A percentile compares a stretch with the other conserved stretches of the same genome.
phyloP scores from a whole-genome alignment of 169 alveolate species.

The Eimeria brunetti region DNA sequence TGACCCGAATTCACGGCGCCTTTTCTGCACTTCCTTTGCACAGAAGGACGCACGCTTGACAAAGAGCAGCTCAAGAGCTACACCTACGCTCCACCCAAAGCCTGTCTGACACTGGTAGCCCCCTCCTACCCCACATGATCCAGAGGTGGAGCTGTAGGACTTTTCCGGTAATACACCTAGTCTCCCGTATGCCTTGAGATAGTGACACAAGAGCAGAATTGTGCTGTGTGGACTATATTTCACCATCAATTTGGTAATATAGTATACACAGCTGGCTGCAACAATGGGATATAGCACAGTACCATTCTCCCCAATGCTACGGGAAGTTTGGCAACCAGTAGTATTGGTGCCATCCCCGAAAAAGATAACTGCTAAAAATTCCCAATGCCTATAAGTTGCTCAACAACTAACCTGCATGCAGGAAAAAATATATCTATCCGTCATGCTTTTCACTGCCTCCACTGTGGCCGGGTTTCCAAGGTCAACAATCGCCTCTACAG shows the following conservation, averaged over 20 bases:
- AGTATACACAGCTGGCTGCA: not conserved
- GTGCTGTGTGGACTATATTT: not conserved
- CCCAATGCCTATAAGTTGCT: not conserved
- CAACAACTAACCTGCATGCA: slow-evolving; percentile 42
- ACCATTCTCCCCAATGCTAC: not conserved
- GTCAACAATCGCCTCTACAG: slow-evolving; percentile 36
- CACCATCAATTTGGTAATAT: not conserved
- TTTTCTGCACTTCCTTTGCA: not conserved
- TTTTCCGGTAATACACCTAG: slow-evolving; percentile 81
- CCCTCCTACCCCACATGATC: slow-evolving; percentile 83
- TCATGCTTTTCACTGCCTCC: slow-evolving; percentile 6
- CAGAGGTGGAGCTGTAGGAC: slow-evolving; percentile 71
- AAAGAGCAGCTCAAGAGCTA: slow-evolving; percentile 74
- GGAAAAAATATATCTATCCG: not conserved
- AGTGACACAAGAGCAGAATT: not conserved
- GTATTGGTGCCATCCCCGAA: not conserved
- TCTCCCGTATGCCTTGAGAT: slow-evolving; percentile 44
- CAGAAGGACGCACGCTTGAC: slow-evolving; percentile 5
- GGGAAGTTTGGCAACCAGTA: not conserved
- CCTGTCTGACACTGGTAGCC: slow-evolving; percentile 81
- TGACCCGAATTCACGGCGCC: slow-evolving; percentile 46
- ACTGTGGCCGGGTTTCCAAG: not conserved
- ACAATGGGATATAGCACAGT: not conserved
- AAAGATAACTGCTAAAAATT: not conserved
- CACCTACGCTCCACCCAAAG: slow-evolving; percentile 86